Conservation (phyloP, 106 monocot genomes). For the Allium sativum region DNA sequence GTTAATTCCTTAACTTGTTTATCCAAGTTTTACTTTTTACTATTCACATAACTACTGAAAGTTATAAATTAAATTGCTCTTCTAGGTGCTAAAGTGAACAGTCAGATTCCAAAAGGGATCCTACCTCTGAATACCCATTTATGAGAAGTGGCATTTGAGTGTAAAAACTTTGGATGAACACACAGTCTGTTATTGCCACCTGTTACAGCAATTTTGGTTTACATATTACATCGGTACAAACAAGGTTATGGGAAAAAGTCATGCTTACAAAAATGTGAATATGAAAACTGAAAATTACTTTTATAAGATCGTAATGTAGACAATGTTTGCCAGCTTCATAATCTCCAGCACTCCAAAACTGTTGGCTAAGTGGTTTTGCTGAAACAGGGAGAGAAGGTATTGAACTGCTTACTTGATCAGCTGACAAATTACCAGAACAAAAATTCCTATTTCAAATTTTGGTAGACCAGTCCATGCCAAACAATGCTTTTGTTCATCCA, state of each 20-base stretch:
- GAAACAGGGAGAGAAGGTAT: not conserved
- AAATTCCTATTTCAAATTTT: not conserved
- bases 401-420: not conserved
- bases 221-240: slow-evolving; percentile 56
- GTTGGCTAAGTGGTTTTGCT: slow-evolving; percentile 22
- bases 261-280: slow-evolving; percentile 72
- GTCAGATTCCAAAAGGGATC: not conserved
- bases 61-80: not conserved
- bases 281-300: slow-evolving; percentile 67
- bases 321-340: slow-evolving; percentile 27
- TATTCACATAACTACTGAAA: too few relatives aligned
- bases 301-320: slow-evolving; percentile 16
- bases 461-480: not conserved
- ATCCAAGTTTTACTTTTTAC: too few relatives aligned
- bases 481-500: not conserved
- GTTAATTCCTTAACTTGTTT: too few relatives aligned
- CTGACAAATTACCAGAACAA: not conserved
- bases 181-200: slow-evolving; percentile 52
- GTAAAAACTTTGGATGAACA: slow-evolving; percentile 84
- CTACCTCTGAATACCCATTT: slow-evolving; percentile 94
- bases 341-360: slow-evolving; percentile 88
- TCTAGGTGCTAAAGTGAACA: not conserved
- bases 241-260: slow-evolving; percentile 83
- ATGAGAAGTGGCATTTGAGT: slow-evolving; percentile 93
- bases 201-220: slow-evolving; percentile 4